Percentiles rank a stretch among this genome's conserved stretches.
These are phyloP conservation scores for Aspergillus eucalypticola DNA, from an alignment of 2,329 filamentous ascomycete species.

Conservation along the genomic window DNA sequence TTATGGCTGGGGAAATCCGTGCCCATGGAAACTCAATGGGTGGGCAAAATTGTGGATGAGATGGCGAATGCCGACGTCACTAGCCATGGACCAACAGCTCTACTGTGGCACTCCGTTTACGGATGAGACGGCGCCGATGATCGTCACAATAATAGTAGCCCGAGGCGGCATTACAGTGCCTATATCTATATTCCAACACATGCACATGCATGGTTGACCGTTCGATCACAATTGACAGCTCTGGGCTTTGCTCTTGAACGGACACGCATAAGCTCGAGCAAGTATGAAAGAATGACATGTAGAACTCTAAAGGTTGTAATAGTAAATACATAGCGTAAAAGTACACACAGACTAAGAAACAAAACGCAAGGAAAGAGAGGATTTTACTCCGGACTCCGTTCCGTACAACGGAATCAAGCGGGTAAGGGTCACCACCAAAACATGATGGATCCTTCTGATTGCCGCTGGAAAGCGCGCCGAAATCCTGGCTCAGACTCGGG, in stretches of 20 bases:
- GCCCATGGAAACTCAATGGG: background rate
- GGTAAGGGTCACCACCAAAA: constrained; percentile 10
- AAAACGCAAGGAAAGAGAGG: background rate
- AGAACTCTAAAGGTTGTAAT: background rate
- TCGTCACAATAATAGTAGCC: constrained; percentile 9
- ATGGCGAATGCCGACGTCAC: constrained; percentile 34
- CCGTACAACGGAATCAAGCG: constrained; percentile 22
- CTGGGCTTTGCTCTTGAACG: background rate
- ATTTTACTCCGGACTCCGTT: constrained; percentile 14
- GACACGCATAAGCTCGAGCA: background rate
- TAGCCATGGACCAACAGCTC: constrained; percentile 16
- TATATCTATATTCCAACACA: background rate
- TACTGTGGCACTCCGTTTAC: constrained; percentile 14
- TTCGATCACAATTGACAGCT: background rate
- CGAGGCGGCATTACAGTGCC: background rate
- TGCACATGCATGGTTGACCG: background rate
- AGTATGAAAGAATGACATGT: background rate
- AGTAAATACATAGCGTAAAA: background rate
- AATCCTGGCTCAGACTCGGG: constrained; percentile 20
- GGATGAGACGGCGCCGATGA: constrained; percentile 16
- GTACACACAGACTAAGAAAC: background rate
- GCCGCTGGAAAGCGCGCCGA: constrained; percentile 6
- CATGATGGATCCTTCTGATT: constrained; percentile 6
- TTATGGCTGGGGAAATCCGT: constrained; percentile 1
- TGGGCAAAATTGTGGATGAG: background rate